Percentiles rank a stretch among this genome's conserved stretches.
Conservation (phyloP, 139 green algal species). For the Yamagishiella unicocca region DNA sequence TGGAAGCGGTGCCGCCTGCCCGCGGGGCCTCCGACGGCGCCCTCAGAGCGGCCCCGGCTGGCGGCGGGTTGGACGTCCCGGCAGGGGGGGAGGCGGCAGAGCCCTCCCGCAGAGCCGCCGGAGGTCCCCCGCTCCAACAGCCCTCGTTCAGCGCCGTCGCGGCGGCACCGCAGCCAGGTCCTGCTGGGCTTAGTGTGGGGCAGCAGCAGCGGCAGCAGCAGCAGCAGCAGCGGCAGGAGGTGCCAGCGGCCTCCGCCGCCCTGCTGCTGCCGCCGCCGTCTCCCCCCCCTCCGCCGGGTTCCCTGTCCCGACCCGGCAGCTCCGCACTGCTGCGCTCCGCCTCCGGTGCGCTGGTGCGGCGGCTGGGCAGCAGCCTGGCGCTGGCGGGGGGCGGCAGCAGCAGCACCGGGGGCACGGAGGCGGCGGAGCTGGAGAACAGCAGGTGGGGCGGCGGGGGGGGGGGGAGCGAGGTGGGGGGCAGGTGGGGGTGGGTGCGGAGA, state of each 20-base stretch:
- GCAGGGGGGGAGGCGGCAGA: no score
- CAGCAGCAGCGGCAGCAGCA: neutral
- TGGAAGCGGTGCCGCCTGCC: neutral
- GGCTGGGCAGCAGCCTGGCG: neutral
- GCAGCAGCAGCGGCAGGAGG: neutral
- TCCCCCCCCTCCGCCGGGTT: neutral
- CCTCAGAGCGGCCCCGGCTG: neutral
- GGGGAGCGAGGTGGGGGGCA: neutral
- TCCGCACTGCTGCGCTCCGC: constrained; percentile 12
- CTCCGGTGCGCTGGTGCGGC: constrained; percentile 1
- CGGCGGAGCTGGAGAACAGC: constrained; percentile 41
- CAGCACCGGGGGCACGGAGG: neutral
- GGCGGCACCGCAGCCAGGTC: no score
- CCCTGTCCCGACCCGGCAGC: neutral
- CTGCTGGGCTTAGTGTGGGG: no score
- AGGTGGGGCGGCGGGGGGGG: neutral
- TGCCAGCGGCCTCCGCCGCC: neutral
- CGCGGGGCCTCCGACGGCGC: constrained; percentile 12
- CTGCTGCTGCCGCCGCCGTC: neutral
- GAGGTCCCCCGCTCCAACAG: no score
- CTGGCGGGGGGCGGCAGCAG: neutral
- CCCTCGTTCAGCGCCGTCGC: no score
- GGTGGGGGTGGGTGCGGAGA: neutral
- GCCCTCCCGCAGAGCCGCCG: no score
- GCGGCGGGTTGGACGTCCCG: no score